phyloP scores from a whole-genome alignment of 768 basidiomycete genomes.

The Termitomyces sp. region DNA sequence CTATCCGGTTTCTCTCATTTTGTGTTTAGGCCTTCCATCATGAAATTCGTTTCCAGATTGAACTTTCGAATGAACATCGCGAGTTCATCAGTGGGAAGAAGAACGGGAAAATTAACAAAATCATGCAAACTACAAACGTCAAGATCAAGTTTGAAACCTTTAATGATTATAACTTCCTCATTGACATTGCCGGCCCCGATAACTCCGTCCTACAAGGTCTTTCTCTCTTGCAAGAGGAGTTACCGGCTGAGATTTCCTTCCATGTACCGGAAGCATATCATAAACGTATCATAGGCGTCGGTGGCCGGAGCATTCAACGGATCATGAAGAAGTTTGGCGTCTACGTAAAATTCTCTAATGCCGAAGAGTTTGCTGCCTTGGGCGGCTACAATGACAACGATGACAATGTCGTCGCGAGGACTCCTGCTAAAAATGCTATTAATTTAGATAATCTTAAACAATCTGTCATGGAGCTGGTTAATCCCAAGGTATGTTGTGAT shows the following conservation, averaged over 20 bases:
- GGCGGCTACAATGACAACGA: slow-evolving; percentile 97
- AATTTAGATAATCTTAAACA: slow-evolving; percentile 94
- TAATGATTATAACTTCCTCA: slow-evolving; percentile 93
- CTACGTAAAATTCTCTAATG: slow-evolving; percentile 98
- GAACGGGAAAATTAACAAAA: slow-evolving; percentile 99
- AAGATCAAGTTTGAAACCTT: slow-evolving; percentile 99
- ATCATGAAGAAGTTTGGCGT: slow-evolving; percentile 99
- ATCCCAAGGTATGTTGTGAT: slow-evolving; percentile 68
- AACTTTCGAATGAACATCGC: slow-evolving; percentile 94
- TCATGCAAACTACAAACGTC: slow-evolving; percentile 95
- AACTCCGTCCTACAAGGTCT: slow-evolving; percentile 83
- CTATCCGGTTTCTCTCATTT: not conserved
- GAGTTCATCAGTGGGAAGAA: slow-evolving; percentile 99
- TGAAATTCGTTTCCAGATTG: slow-evolving; percentile 97
- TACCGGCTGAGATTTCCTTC: slow-evolving; percentile 98
- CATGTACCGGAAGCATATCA: slow-evolving; percentile 98
- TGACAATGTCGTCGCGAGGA: slow-evolving; percentile 97
- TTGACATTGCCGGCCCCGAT: slow-evolving; percentile 85
- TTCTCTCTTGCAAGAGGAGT: slow-evolving; percentile 87
- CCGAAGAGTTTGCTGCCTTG: slow-evolving; percentile 91
- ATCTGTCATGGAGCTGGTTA: slow-evolving; percentile 96
- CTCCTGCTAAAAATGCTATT: slow-evolving; percentile 94
- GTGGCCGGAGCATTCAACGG: slow-evolving; percentile 94
- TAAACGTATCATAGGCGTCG: slow-evolving; percentile 98
- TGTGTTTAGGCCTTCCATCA: slow-evolving; percentile 77